Base-by-base conservation (phyloP, 352 stramenopile species). In the Nothophytophthora sp. region DNA sequence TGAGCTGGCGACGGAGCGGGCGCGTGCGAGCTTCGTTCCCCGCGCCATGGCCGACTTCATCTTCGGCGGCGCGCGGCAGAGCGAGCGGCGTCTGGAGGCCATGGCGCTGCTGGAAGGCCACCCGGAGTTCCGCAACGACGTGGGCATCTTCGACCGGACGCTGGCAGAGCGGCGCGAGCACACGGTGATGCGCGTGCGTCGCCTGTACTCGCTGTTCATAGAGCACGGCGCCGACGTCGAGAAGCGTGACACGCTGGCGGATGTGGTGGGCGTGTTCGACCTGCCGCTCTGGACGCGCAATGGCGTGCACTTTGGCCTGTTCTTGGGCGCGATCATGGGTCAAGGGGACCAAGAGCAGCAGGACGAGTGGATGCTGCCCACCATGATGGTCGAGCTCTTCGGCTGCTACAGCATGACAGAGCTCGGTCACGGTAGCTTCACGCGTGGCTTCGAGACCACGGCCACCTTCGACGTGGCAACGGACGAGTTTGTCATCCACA, bases 401-500 rank as follows among this genome's bases (percentile, higher is more conserved):
- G 87, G 88, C 22, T 89, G 72, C 43, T 97, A 93, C 55, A 75
- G 73, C 13, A 93, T 96, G 83, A 97, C 91, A 13, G 91, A 98
- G 70, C 77, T 98, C n/a, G 91, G 91, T 25, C 91, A 97, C 50
- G 91, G 90, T 36, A 93, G 73, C 44, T 90, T 95, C 64, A 86
- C 83, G 29, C 68, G 73, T 24, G 80, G 79, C 11, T 82, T 99
- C 38, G 91, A 98, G 76, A 99, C 97, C 1, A 99, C 95, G 1
- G 97, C 96, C 11, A 98, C 90, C 0, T 99, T 98, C 54, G 56
- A 97, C 24, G 63, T 67, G 22, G 73, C 87, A 12, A 79, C 67
- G 1, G 81, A 98, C 44, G 91, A 96, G 65, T 99, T 96, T 57
- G 75, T 98, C 11, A 92, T 99, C 38, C 71, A 99, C 69, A 96